Evolutionary conservation across 306 rosid genomes (phyloP).

Genomic region (Quercus ilex): DNA sequence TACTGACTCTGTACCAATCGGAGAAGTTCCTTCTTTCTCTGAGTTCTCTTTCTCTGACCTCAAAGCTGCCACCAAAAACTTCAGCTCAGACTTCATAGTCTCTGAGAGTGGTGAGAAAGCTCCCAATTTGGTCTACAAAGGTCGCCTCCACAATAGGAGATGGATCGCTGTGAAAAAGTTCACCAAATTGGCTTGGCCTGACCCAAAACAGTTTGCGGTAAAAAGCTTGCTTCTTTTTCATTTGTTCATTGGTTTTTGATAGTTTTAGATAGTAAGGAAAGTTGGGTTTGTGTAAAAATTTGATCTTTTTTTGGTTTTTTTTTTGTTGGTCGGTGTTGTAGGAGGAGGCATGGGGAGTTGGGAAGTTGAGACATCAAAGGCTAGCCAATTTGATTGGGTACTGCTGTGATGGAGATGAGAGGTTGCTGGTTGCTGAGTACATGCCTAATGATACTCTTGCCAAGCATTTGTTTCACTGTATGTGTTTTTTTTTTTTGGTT

Average conservation of each 20-base stretch:
- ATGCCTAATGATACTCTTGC: constrained; percentile 99
- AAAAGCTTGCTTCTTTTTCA: not conserved
- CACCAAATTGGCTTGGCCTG: constrained; percentile 90
- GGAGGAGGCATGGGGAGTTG: constrained; percentile 94
- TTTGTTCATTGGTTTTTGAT: not conserved
- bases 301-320: not conserved
- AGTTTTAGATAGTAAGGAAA: not conserved
- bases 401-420: constrained; percentile 95
- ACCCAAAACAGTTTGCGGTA: constrained; percentile 88
- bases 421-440: constrained; percentile 93
- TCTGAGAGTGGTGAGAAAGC: constrained; percentile 96
- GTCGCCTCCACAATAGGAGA: constrained; percentile 62
- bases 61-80: constrained; percentile 76
- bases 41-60: constrained; percentile 81
- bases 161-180: constrained; percentile 99
- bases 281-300: not conserved
- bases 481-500: not conserved
- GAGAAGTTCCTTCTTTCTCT: constrained; percentile 41
- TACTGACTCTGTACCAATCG: constrained; percentile 32
- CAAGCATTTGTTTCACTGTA: constrained; percentile 96
- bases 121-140: constrained; percentile 82
- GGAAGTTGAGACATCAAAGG: constrained; percentile 71
- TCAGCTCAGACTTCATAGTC: constrained; percentile 73
- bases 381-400: constrained; percentile 91
- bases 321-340: constrained; percentile 11